Evolutionary conservation across 495 filamentous ascomycete genomes (phyloP).

Genomic region (Lasiosphaeria miniovina): DNA sequence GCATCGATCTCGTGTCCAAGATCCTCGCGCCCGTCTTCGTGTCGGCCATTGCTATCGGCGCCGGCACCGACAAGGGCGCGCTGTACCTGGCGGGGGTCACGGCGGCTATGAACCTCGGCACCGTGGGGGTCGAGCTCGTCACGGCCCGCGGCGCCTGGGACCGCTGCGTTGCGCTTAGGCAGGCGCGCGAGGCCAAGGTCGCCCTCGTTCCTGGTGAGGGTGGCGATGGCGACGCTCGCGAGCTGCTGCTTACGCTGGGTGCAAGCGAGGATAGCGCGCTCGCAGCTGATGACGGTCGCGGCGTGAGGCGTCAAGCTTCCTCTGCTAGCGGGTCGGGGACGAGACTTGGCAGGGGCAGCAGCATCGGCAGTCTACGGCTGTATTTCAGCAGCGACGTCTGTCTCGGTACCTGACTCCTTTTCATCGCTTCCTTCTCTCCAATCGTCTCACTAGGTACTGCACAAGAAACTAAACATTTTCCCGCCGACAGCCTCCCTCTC

Average conservation of each 20-base stretch:
- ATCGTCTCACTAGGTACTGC: too few relatives aligned
- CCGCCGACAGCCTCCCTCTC: conserved; percentile 10
- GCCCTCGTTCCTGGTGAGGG: background rate
- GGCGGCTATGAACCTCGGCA: conserved; percentile 7
- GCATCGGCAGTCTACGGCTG: background rate
- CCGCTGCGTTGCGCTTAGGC: conserved; percentile 2
- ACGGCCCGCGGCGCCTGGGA: conserved; percentile 8
- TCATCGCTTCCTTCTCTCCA: background rate
- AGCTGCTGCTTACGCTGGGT: background rate
- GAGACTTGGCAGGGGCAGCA: background rate
- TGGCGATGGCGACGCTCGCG: background rate
- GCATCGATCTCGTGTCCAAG: conserved; percentile 66
- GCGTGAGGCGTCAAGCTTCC: background rate
- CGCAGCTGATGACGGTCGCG: background rate
- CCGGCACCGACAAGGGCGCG: background rate
- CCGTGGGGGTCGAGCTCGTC: conserved; percentile 9
- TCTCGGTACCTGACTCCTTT: conserved; percentile 1
- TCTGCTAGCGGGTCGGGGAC: background rate
- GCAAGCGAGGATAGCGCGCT: background rate
- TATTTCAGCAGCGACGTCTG: conserved; percentile 14
- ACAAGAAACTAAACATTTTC: background rate
- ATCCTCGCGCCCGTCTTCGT: conserved; percentile 57
- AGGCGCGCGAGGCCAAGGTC: conserved; percentile 5
- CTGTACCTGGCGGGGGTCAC: conserved; percentile 6
- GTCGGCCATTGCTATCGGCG: conserved; percentile 38